Conservation (phyloP, 495 filamentous ascomycete species). For the Penicillium bovifimosum region DNA sequence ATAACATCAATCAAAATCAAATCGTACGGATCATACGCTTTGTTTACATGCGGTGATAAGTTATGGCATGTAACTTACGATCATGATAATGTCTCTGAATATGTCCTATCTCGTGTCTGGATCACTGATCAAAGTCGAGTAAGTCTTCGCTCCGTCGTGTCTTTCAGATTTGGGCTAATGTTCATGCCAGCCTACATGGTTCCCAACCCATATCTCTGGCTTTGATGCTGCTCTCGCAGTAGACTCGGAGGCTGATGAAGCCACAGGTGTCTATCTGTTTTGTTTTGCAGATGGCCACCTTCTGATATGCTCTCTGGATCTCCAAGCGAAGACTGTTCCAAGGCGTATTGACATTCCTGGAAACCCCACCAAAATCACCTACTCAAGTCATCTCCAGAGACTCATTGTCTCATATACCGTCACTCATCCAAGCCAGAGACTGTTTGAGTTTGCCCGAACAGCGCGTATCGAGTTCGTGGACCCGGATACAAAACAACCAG, state of each 20-base stretch:
- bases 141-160: slow-evolving; percentile 12
- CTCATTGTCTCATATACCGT: slow-evolving; percentile 40
- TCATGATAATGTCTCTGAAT: slow-evolving; percentile 20
- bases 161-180: slow-evolving; percentile 5
- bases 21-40: slow-evolving; percentile 20
- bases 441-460: slow-evolving; percentile 26
- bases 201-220: slow-evolving; percentile 30
- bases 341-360: slow-evolving; percentile 40
- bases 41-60: slow-evolving; percentile 37
- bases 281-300: slow-evolving; percentile 40
- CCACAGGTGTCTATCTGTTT: slow-evolving; percentile 31
- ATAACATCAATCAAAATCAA: slow-evolving; percentile 36
- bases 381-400: slow-evolving; percentile 35
- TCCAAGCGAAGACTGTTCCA: slow-evolving; percentile 33
- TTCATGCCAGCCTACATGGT: slow-evolving; percentile 34
- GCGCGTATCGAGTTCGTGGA: slow-evolving; percentile 41
- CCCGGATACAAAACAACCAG: slow-evolving; percentile 30
- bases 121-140: slow-evolving; percentile 44
- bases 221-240: slow-evolving; percentile 24
- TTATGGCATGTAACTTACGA: slow-evolving; percentile 36
- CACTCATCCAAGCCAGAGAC: slow-evolving; percentile 15
- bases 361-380: slow-evolving; percentile 37
- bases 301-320: slow-evolving; percentile 35
- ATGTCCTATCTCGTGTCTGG: slow-evolving; percentile 33
- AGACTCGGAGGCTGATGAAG: slow-evolving; percentile 8